phyloP scores from a whole-genome alignment of 2,329 filamentous ascomycete genomes.

The Colletotrichum sp. region DNA sequence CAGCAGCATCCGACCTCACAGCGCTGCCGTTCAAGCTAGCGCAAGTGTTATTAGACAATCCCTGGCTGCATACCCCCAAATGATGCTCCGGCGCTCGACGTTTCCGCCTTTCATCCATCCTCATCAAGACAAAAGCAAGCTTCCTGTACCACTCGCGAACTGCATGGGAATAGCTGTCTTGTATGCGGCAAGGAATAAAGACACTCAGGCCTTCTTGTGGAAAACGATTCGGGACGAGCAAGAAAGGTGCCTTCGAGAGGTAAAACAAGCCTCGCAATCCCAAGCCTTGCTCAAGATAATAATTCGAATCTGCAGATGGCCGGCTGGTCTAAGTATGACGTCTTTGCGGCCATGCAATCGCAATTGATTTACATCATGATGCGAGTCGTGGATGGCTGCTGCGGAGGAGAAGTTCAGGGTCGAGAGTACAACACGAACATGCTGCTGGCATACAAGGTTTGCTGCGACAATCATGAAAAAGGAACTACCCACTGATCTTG shows the following conservation, averaged over 20 bases:
- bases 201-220: slow-evolving; percentile 6
- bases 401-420: background rate
- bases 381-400: slow-evolving; percentile 6
- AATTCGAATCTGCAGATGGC: background rate
- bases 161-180: slow-evolving; percentile 14
- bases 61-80: background rate
- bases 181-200: background rate
- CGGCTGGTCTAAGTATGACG: background rate
- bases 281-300: background rate
- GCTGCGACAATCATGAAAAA: background rate
- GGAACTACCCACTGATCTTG: background rate
- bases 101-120: slow-evolving; percentile 19
- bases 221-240: slow-evolving; percentile 6
- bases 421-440: background rate
- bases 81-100: slow-evolving; percentile 17
- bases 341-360: slow-evolving; percentile 13
- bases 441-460: slow-evolving; percentile 7
- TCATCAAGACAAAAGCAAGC: background rate
- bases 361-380: slow-evolving; percentile 17
- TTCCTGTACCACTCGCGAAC: slow-evolving; percentile 3
- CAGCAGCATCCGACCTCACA: background rate
- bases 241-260: background rate
- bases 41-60: background rate
- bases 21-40: background rate
- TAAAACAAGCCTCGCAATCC: background rate